Evolutionary conservation across 2,329 filamentous ascomycete genomes (phyloP).

Genomic region (Dryadomyces quercivorus): DNA sequence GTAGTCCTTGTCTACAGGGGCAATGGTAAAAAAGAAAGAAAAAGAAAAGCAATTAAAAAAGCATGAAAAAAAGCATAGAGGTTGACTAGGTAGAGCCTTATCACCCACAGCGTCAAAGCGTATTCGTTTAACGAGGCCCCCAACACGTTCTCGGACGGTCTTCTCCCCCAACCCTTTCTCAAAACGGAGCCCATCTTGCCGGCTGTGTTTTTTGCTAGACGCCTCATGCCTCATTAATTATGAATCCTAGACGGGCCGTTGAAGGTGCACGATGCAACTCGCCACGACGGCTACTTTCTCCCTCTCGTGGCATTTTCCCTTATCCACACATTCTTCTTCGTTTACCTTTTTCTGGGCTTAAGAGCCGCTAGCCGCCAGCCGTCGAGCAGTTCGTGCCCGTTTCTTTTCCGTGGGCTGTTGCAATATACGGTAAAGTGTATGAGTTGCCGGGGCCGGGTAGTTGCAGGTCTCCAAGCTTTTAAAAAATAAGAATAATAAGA

Average conservation of each 20-base stretch:
- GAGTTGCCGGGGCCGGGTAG: not conserved
- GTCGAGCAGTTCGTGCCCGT: not conserved
- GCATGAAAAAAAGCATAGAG: too few relatives aligned
- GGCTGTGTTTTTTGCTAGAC: too few relatives aligned
- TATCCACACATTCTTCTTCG: not conserved
- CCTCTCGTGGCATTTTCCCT: not conserved
- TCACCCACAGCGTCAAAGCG: too few relatives aligned
- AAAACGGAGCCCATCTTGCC: too few relatives aligned
- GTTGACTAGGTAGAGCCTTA: too few relatives aligned
- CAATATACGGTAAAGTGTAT: not conserved
- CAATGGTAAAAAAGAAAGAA: too few relatives aligned
- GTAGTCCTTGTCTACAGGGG: not conserved
- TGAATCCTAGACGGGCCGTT: too few relatives aligned
- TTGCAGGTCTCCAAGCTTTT: not conserved
- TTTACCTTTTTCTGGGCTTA: not conserved
- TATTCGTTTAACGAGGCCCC: too few relatives aligned
- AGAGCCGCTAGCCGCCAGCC: not conserved
- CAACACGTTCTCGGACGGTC: too few relatives aligned
- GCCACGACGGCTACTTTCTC: not conserved
- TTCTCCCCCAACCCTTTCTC: too few relatives aligned
- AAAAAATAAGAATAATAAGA: not conserved
- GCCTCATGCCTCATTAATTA: too few relatives aligned
- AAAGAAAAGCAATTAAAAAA: too few relatives aligned
- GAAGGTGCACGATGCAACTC: not conserved
- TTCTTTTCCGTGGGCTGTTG: not conserved